Evolutionary conservation across 768 basidiomycete genomes (phyloP), one percentile per base, ranked within the genome.

Genomic region (Serpula lacrymans): DNA sequence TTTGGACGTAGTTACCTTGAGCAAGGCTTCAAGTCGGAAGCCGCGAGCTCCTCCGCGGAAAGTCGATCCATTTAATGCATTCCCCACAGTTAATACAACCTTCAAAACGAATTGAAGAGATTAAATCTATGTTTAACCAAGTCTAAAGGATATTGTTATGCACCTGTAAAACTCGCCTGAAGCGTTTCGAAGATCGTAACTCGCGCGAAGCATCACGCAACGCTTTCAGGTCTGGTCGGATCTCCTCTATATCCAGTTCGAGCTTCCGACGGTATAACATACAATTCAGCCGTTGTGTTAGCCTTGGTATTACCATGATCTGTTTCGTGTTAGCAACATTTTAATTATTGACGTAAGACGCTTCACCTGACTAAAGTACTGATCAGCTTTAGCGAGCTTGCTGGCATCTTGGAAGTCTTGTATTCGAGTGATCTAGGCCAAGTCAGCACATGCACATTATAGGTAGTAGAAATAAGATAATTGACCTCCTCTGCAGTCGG

Each of bases 261-360:
- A 95, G 71, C 48, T 79, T 81, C n/a, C 79, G 74, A 9, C 89
- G 78, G 58, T 86, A 94, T 10, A 91, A 54, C 84, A 95, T 92
- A 53, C 82, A 86, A 4, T 84, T 79, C 18, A 93, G 55, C 5
- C 93, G 77, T 46, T 84, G 74, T 3, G 75, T 54, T 8, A 95
- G 73, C 17, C 88, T 72, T 2, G 91, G 88, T 25, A 95, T 82
- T 1, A 65, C 64, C 69, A 83, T 83, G 39, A 94, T 84, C 88
- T 93, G 32, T 9, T 16, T 29, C 4, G n/a, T 27, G 14, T 11
- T n/a, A n/a, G n/a, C n/a, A n/a, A n/a, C n/a, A 20, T 13, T 26
- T 50, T 17, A 58, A 32, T 52, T 2, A 22, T 13, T 21, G 12
- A 16, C 16, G 43, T n/a, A 32, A 27, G n/a, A n/a, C n/a, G 27